These are phyloP conservation scores for Beta lomatogona DNA, from an alignment of 179 eudicot species.

Conservation along the genomic window DNA sequence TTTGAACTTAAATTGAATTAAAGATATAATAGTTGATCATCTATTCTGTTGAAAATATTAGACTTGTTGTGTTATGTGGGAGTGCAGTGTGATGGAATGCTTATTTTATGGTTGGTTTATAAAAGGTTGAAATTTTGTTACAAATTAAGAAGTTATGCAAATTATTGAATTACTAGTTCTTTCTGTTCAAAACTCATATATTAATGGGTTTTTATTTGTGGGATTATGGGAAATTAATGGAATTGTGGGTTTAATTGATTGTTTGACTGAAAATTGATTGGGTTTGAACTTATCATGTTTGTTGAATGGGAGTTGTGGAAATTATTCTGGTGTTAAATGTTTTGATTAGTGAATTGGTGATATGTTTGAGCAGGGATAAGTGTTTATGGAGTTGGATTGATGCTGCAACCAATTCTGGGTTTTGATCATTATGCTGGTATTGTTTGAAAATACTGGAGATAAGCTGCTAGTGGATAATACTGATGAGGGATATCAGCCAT, in stretches of 20 bases:
- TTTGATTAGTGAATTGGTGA: background rate
- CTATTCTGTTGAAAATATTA: background rate
- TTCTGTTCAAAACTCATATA: background rate
- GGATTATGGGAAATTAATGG: background rate
- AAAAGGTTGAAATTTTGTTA: background rate
- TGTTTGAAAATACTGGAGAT: background rate
- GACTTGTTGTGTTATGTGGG: background rate
- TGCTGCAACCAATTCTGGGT: background rate
- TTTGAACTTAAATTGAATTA: background rate
- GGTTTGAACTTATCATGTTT: background rate
- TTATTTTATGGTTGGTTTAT: background rate
- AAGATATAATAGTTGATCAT: background rate
- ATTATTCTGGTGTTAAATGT: background rate
- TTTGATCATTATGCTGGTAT: conserved; percentile 20
- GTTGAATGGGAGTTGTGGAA: conserved; percentile 7
- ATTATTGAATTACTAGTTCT: background rate
- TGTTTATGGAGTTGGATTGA: conserved; percentile 1
- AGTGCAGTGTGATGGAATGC: background rate
- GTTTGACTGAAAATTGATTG: background rate
- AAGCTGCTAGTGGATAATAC: background rate
- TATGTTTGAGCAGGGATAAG: conserved; percentile 5
- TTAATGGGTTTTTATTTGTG: too few species aligned
- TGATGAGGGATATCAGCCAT: background rate
- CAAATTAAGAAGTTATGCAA: background rate
- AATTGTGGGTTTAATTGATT: background rate